These are phyloP conservation scores for Tremella yokohamensis DNA, from an alignment of 768 basidiomycete species.

Conservation along the genomic window DNA sequence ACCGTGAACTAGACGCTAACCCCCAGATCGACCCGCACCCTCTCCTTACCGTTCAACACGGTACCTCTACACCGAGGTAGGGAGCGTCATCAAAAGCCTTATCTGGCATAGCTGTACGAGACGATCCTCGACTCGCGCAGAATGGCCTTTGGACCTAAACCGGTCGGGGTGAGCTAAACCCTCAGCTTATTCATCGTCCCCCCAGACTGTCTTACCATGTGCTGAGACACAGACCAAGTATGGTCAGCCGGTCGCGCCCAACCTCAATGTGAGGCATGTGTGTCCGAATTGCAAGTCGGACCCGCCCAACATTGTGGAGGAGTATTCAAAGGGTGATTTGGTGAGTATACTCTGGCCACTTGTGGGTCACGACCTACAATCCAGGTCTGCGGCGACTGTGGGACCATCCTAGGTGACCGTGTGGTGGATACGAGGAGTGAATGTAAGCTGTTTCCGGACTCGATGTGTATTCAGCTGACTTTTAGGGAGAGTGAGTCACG, in stretches of 20 bases:
- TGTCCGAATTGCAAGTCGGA: slow-evolving; percentile 95
- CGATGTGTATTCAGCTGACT: slow-evolving; percentile 6
- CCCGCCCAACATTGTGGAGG: slow-evolving; percentile 90
- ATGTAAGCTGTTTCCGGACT: slow-evolving; percentile 55
- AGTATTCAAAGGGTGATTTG: slow-evolving; percentile 95
- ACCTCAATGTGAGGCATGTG: slow-evolving; percentile 55
- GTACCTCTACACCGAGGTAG: background rate
- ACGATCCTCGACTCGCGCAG: too few relatives aligned
- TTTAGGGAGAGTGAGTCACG: slow-evolving; percentile 35
- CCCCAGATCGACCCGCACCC: background rate
- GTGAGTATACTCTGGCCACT: slow-evolving; percentile 65
- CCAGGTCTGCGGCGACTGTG: slow-evolving; percentile 51
- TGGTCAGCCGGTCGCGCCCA: slow-evolving; percentile 43
- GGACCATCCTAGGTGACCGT: slow-evolving; percentile 89
- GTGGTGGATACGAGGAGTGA: slow-evolving; percentile 97
- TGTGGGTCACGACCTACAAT: background rate
- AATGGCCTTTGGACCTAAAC: background rate
- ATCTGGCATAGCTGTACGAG: too few relatives aligned
- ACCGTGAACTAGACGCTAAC: too few relatives aligned
- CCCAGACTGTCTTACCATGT: background rate
- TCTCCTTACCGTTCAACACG: slow-evolving; percentile 4
- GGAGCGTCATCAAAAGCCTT: too few relatives aligned
- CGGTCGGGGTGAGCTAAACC: slow-evolving; percentile 3
- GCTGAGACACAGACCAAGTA: slow-evolving; percentile 33
- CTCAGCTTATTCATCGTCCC: slow-evolving; percentile 8